These are phyloP conservation scores for Alnus glutinosa DNA, from an alignment of 306 rosid genomes.

Conservation along the genomic window DNA sequence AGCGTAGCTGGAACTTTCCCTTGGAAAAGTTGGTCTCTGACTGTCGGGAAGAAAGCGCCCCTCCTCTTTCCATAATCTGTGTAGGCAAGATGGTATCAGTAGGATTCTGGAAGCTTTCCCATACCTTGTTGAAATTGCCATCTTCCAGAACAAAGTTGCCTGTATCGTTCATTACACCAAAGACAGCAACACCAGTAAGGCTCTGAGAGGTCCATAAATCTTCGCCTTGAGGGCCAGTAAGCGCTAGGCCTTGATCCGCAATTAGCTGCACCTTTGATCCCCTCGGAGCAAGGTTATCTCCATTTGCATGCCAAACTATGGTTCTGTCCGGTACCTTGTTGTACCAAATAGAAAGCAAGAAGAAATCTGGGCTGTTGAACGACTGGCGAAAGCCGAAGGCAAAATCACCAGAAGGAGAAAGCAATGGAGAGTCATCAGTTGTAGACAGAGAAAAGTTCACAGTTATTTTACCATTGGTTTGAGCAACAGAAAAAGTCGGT, in stretches of 20 bases:
- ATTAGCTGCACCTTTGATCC: constrained; percentile 33
- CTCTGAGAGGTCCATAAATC: constrained; percentile 12
- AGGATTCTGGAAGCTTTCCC: constrained; percentile 47
- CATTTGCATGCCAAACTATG: constrained; percentile 45
- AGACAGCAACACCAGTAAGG: constrained; percentile 5
- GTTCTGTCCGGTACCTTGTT: constrained; percentile 2
- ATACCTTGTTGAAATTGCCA: background rate
- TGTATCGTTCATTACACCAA: constrained; percentile 33
- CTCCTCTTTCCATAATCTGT: no score
- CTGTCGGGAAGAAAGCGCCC: no score
- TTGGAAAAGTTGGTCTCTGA: no score
- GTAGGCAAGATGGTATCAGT: no score
- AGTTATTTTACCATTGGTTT: background rate
- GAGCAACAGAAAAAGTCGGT: background rate
- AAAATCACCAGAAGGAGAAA: constrained; percentile 36
- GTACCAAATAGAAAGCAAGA: constrained; percentile 30
- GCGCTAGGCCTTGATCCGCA: background rate
- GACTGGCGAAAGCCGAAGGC: constrained; percentile 31
- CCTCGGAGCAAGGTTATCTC: constrained; percentile 14
- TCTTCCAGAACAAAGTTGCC: constrained; percentile 52
- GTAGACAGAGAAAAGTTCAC: constrained; percentile 23
- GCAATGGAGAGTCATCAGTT: constrained; percentile 17
- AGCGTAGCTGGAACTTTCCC: no score
- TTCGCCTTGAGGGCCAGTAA: constrained; percentile 11
- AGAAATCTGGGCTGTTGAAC: constrained; percentile 5